Evolutionary conservation across 768 basidiomycete species (phyloP).

Genomic region (Pulveroboletus sp.): DNA sequence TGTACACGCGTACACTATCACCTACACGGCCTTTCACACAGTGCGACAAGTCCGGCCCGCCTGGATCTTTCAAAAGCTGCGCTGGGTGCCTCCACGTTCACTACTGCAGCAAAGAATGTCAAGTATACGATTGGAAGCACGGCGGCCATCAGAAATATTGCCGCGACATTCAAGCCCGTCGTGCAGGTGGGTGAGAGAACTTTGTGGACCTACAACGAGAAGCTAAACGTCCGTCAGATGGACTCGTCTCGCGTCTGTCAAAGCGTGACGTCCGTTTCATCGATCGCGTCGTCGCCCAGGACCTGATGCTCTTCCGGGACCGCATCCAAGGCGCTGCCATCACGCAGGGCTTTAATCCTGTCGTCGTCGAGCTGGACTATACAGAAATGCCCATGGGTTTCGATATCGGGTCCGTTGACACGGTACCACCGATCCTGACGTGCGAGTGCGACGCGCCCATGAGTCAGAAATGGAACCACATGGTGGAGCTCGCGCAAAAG

Average conservation of each 20-base stretch:
- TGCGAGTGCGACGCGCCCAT: constrained; percentile 23
- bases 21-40: not conserved
- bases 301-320: constrained; percentile 14
- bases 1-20: not conserved
- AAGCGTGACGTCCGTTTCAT: constrained; percentile 24
- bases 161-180: constrained; percentile 25
- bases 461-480: constrained; percentile 23
- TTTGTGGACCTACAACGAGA: not conserved
- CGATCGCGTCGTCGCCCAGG: constrained; percentile 20
- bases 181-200: constrained; percentile 16
- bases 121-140: constrained; percentile 28
- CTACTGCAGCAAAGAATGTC: constrained; percentile 31
- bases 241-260: constrained; percentile 18
- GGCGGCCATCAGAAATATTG: constrained; percentile 26
- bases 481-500: constrained; percentile 28
- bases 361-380: constrained; percentile 28
- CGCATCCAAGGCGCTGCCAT: constrained; percentile 13
- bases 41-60: constrained; percentile 25
- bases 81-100: constrained; percentile 28
- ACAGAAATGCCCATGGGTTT: constrained; percentile 16
- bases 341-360: constrained; percentile 5
- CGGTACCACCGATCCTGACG: constrained; percentile 8
- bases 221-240: constrained; percentile 14
- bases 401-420: constrained; percentile 15
- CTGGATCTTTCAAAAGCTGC: constrained; percentile 26